phyloP scores from a whole-genome alignment of 1,284 basidiomycete species.

The Anthracocystis panici-leucophaei region DNA sequence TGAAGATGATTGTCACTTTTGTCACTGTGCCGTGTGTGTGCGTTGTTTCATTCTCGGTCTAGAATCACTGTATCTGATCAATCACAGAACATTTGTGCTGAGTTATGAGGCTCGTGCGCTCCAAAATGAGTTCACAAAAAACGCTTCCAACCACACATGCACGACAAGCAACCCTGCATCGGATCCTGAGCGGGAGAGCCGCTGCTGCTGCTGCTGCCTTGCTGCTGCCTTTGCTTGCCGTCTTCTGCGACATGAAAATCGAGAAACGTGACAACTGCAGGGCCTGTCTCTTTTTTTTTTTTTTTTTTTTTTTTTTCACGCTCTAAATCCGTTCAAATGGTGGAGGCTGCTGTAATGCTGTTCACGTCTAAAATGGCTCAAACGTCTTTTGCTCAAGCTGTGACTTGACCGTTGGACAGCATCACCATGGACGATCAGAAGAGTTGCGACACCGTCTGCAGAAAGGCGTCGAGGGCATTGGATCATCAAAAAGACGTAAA shows the following conservation, averaged over 20 bases:
- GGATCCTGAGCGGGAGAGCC: not conserved
- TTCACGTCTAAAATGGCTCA: too few species aligned
- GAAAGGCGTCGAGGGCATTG: too few species aligned
- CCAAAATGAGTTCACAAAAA: not conserved
- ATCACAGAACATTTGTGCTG: not conserved
- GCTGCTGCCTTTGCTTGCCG: not conserved
- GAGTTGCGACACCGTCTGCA: too few species aligned
- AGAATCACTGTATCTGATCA: not conserved
- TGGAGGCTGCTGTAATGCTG: too few species aligned
- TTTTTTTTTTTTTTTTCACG: too few species aligned
- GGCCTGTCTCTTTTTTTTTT: too few species aligned
- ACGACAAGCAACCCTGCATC: conserved; percentile 4
- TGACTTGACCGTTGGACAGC: too few species aligned
- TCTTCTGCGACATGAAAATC: not conserved
- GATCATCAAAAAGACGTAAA: not conserved
- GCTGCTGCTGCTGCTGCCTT: not conserved
- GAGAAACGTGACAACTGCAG: not conserved
- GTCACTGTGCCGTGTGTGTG: too few species aligned
- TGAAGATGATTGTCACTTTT: not conserved
- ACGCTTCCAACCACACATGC: not conserved
- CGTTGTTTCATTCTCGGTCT: too few species aligned
- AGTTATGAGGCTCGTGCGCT: not conserved
- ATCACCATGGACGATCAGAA: too few species aligned
- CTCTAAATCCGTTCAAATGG: too few species aligned
- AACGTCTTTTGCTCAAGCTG: too few species aligned